These are phyloP conservation scores for Termitomyces sp. DNA, from an alignment of 768 basidiomycete genomes.

Conservation along the genomic window DNA sequence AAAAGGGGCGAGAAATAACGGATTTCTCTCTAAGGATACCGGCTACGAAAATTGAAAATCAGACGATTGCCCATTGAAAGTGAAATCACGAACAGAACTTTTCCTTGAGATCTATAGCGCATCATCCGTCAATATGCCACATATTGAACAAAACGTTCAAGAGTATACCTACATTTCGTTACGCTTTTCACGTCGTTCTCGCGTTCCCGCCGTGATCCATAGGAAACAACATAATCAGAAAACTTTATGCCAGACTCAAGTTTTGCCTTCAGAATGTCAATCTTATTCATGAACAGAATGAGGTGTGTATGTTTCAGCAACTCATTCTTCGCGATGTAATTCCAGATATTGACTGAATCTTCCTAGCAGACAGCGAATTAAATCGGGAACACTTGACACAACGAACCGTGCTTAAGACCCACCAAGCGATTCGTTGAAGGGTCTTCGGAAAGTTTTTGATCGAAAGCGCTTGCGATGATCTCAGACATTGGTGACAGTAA, in stretches of 20 bases:
- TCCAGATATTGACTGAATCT: slow-evolving; percentile 78
- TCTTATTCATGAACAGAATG: slow-evolving; percentile 81
- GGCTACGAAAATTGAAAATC: slow-evolving; percentile 20
- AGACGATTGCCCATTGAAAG: not conserved
- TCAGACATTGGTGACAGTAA: not conserved
- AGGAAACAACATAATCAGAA: slow-evolving; percentile 68
- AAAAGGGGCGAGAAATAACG: slow-evolving; percentile 46
- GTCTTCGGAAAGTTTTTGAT: slow-evolving; percentile 69
- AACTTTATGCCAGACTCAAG: slow-evolving; percentile 62
- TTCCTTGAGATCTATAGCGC: slow-evolving; percentile 33
- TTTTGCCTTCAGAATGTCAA: slow-evolving; percentile 69
- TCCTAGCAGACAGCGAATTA: slow-evolving; percentile 41
- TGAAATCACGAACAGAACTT: slow-evolving; percentile 39
- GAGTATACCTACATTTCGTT: slow-evolving; percentile 53
- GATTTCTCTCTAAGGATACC: slow-evolving; percentile 44
- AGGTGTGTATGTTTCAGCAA: slow-evolving; percentile 69
- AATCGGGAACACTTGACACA: not conserved
- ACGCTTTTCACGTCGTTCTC: slow-evolving; percentile 65
- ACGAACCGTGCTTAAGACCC: not conserved
- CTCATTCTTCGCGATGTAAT: slow-evolving; percentile 65
- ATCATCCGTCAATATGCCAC: not conserved
- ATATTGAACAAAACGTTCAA: slow-evolving; percentile 2
- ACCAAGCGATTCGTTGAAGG: slow-evolving; percentile 61
- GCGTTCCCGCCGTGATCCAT: slow-evolving; percentile 47
- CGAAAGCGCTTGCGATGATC: slow-evolving; percentile 46